These are phyloP conservation scores for Biscogniauxia sp. DNA, from an alignment of 2,329 filamentous ascomycete genomes.

Conservation along the genomic window DNA sequence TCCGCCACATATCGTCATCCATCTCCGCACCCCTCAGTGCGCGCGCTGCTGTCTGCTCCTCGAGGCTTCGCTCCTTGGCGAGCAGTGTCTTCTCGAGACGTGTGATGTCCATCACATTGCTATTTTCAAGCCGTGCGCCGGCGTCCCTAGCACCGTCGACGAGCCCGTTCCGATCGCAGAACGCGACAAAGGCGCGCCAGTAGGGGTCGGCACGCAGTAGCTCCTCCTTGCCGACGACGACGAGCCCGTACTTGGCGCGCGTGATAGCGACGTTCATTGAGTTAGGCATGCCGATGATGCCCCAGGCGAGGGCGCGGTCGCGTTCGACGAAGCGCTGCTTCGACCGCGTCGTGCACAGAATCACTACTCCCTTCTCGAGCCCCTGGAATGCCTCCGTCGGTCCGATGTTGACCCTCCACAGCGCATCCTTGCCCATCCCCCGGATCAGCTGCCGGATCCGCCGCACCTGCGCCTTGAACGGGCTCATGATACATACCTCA, in stretches of 20 bases:
- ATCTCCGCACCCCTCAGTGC: neutral
- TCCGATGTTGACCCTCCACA: neutral
- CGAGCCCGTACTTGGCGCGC: neutral
- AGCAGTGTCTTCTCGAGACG: neutral
- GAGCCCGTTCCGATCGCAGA: neutral
- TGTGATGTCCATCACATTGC: too few relatives aligned
- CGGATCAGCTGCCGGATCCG: neutral
- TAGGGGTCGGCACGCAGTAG: neutral
- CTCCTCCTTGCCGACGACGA: neutral
- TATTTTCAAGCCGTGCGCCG: neutral
- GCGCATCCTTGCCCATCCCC: neutral
- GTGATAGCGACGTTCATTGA: neutral
- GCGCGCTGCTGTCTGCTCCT: neutral
- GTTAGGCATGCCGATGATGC: neutral
- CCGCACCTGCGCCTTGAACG: neutral
- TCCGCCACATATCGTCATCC: neutral
- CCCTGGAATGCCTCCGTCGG: neutral
- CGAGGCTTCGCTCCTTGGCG: neutral
- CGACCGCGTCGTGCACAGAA: neutral
- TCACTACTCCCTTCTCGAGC: neutral
- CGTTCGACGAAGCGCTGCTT: neutral
- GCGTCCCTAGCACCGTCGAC: neutral
- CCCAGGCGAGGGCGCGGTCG: neutral
- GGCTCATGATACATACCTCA: neutral
- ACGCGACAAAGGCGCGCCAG: neutral